Evolutionary conservation across 352 stramenopile species (phyloP), one percentile per base, ranked within the genome.

Genomic region (Pythium myriotylum): DNA sequence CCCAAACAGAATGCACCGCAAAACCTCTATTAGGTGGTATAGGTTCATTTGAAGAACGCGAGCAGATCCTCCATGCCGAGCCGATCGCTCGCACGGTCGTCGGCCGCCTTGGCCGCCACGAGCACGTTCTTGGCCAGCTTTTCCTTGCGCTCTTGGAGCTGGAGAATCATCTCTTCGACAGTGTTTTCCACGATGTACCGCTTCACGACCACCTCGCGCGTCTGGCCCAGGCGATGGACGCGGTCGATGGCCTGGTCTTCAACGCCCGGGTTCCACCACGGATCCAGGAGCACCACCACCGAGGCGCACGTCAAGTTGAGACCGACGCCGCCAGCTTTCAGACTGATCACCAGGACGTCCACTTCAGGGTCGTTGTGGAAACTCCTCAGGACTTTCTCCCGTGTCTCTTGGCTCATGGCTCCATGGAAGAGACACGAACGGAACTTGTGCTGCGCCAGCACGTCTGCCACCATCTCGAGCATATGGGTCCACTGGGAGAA

Each of bases 231-330:
- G 2, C 92, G 88, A 50, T 97, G 91, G 32, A 96, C 88, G 40
- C 92, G 84, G 75, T 98, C 93, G 45, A 98, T 93, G 0, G 96
- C 96, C 69, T 99, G 96, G 27, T 95, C 81, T 58, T 98, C 94
- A 14, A 98, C 80, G 42, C 86, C 86, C 16, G 87, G 79, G 69
- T 98, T 98, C 94, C 92, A 98, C 92, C 92, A 98, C 55, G 92
- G 89, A 55, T 97, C 92, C 22, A 96, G 70, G 33, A 97, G 70
- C 39, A 97, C 91, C 33, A 97, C 89, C 5, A 95, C 79, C 1
- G 84, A 96, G 23, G 90, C 92, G 27, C 85, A 84, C 47, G 86
- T 97, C 45, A 97, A 75, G 54, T 97, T 97, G n/a, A 97, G 77
- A 1, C 91, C 91, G 22, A 97, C 79, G 33, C 88, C 91, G n/a